Evolutionary conservation across 352 stramenopile species (phyloP), one percentile per base, ranked within the genome.

Genomic region (Phytophthora megakarya): DNA sequence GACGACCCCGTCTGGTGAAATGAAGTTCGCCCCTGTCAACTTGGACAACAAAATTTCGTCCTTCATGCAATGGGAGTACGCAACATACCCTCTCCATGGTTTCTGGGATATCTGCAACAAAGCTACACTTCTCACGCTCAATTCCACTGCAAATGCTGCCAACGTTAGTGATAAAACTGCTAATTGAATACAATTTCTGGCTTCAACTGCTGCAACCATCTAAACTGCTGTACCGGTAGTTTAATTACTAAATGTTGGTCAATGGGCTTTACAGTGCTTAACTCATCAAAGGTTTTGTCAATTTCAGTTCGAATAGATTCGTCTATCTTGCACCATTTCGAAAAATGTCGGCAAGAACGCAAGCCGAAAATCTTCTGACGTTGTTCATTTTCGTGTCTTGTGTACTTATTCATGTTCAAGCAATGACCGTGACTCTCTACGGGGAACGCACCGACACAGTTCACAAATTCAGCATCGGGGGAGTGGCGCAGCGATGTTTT

Each of bases 31-130:
- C 13, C 16, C 30, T 2, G 47, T 65, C 30, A 33, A 22, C 1
- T 46, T 78, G 9, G 43, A 61, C 38, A 70, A 72, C 18, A 61
- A 63, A 32, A 54, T 78, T 0, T 75, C 70, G 19, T 78, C 70
- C 11, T 75, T 78, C 53, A 75, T 72, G 65, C 38, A 70, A 3
- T 73, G 54, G 58, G 58, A 71, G 32, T 65, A 61, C 48, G 12
- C 32, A 0, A 52, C 38, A 0, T 69, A 62, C 23, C 10, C 58
- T 18, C 23, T 67, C 1, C 60, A 51, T 6, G 65, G 65, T 0
- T 58, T 73, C 40, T 46, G 61, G 12, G 23, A 73, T 12, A 38
- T 58, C 22, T 73, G 65, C 42, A 49, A 70, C 16, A 47, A 66
- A 2, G 35, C 37, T n/a, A 40, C 46, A n/a, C 57, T 65, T 22